These are phyloP conservation scores for Karstenula rhodostoma DNA, from an alignment of 2,329 filamentous ascomycete genomes.

Conservation along the genomic window DNA sequence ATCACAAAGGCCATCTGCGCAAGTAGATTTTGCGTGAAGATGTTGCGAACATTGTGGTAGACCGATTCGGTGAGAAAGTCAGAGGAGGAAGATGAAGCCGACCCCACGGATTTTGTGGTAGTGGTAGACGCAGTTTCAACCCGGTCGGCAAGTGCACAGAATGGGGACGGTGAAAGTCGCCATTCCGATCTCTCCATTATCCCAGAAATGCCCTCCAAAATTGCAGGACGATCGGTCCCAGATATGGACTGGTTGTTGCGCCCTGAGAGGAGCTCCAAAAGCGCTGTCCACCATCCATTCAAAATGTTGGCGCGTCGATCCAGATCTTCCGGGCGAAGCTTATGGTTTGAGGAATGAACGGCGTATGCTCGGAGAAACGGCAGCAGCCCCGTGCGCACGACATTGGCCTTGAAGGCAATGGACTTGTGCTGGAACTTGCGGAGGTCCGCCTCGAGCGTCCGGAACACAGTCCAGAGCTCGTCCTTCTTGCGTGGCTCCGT, in stretches of 20 bases:
- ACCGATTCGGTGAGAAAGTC: conserved; percentile 79
- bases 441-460: conserved; percentile 72
- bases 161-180: conserved; percentile 75
- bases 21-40: conserved; percentile 82
- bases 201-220: conserved; percentile 79
- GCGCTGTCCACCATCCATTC: conserved; percentile 88
- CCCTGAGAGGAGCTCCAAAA: conserved; percentile 83
- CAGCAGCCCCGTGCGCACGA: conserved; percentile 75
- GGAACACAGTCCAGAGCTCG: conserved; percentile 73
- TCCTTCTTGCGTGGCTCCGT: conserved; percentile 66
- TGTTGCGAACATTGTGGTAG: conserved; percentile 86
- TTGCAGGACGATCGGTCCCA: conserved; percentile 80
- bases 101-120: conserved; percentile 63
- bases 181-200: conserved; percentile 92
- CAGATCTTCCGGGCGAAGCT: conserved; percentile 78
- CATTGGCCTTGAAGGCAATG: conserved; percentile 75
- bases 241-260: conserved; percentile 78
- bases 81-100: conserved; percentile 66
- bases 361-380: conserved; percentile 79
- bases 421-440: conserved; percentile 80
- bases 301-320: conserved; percentile 81
- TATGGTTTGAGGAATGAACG: conserved; percentile 70
- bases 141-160: conserved; percentile 69
- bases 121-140: conserved; percentile 54
- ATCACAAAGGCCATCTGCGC: conserved; percentile 88